Evolutionary conservation across 2,329 filamentous ascomycete species (phyloP), one percentile per base, ranked within the genome.

Genomic region (Cytospora piceae): DNA sequence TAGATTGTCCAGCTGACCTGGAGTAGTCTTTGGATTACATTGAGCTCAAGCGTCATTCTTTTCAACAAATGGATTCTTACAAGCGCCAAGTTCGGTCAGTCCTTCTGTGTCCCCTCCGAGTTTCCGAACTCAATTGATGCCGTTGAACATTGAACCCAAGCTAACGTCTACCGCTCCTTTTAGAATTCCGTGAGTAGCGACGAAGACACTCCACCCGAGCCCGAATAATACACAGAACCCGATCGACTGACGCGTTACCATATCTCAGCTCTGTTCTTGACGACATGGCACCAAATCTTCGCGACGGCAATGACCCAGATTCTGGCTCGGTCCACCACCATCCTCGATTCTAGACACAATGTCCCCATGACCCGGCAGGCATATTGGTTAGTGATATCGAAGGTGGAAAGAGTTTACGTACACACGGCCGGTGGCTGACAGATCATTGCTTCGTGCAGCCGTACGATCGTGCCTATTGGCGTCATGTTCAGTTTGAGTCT

Each of bases 41-140:
- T 96, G 77, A 94, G 91, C 73, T 95, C 92, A 59, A 90, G 89
- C 73, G 92, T 96, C 74, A 97, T 97, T 77, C 83, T 97, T 69
- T 97, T 96, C 88, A 97, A 97, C 87, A 97, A 97, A 85, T 95
- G 91, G 87, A 91, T 97, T 73, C 84, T 97, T 67, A 88, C 93
- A 73, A 92, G 89, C 52, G 84, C 88, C 70, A 85, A 91, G 71
- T 96, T 96, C 81, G 85, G 88, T 91, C 82, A 81, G 87, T n/a
- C 14, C 78, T 59, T 15, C 53, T 34, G 27, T 32, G 4, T 31
- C 24, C 58, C 15, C 39, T 22, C n/a, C 63, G 56, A n/a, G 27
- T 46, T 56, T 9, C 22, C 34, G 22, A 32, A 32, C 17, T 17
- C 27, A 42, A 39, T 55, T 56, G 2, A 7, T 34, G 3, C 11